phyloP scores from a whole-genome alignment of 1,139 yeast species.

The Pichia sp. region DNA sequence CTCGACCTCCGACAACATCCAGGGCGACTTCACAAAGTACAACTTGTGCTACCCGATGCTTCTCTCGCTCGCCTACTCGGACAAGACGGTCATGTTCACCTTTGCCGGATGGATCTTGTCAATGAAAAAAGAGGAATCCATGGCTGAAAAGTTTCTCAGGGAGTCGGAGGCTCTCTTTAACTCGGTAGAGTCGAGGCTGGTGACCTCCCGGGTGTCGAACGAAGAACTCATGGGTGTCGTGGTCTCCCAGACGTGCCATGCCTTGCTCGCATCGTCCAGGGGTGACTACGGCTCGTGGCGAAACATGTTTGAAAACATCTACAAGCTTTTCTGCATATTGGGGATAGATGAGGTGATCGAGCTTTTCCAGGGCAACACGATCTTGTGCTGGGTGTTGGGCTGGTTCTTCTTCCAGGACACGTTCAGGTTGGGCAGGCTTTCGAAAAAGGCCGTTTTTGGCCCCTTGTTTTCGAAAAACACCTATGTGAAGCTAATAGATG shows the following conservation, averaged over 20 bases:
- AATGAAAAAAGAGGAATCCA: constrained; percentile 3
- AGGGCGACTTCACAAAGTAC: constrained; percentile 15
- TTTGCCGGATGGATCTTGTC: constrained; percentile 19
- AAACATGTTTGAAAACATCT: constrained; percentile 17
- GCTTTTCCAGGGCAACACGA: constrained; percentile 1
- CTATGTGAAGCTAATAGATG: constrained; percentile 11
- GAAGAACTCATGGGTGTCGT: constrained; percentile 15
- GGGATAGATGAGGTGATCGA: constrained; percentile 14
- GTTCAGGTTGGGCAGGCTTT: constrained; percentile 18
- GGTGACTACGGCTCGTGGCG: constrained; percentile 21
- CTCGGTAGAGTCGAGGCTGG: constrained; percentile 1
- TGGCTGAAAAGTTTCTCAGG: constrained; percentile 12
- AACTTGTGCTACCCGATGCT: constrained; percentile 30
- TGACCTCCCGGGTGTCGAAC: neutral
- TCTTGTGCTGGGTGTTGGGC: constrained; percentile 18
- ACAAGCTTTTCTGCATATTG: constrained; percentile 10
- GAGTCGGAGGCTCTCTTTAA: constrained; percentile 14
- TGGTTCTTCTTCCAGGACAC: constrained; percentile 24
- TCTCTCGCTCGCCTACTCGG: constrained; percentile 32
- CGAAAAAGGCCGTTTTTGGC: constrained; percentile 16
- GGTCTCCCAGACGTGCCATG: constrained; percentile 18
- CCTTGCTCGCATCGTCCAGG: constrained; percentile 17
- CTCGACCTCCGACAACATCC: neutral
- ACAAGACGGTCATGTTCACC: constrained; percentile 28
- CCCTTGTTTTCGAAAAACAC: constrained; percentile 21